phyloP scores from a whole-genome alignment of 208 protist species.

The Vickermania spadyakhi region DNA sequence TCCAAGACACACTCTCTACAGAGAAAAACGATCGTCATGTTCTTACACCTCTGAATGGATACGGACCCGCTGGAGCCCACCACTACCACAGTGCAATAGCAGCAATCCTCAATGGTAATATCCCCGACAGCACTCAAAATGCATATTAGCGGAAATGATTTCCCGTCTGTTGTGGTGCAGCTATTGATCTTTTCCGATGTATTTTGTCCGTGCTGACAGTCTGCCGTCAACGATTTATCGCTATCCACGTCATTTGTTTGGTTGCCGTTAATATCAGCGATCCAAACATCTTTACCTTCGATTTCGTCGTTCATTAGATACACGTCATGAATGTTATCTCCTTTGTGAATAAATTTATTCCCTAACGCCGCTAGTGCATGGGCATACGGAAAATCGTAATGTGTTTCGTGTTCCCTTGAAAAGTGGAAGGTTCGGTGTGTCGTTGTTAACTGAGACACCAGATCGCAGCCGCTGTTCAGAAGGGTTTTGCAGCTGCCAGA shows the following conservation, averaged over 20 bases:
- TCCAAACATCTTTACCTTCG: slow-evolving; percentile 29
- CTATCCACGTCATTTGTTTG: no score
- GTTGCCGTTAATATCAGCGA: slow-evolving; percentile 43
- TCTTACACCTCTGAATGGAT: slow-evolving; percentile 33
- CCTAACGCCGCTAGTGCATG: slow-evolving; percentile 36
- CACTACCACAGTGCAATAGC: slow-evolving; percentile 60
- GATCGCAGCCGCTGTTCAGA: background rate
- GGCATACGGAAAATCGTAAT: slow-evolving; percentile 52
- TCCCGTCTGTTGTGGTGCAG: background rate
- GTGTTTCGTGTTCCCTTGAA: slow-evolving; percentile 8
- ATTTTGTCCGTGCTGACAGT: no score
- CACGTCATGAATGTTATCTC: slow-evolving; percentile 29
- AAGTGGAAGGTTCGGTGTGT: slow-evolving; percentile 8
- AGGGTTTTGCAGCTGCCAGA: background rate
- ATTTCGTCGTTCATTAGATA: slow-evolving; percentile 51
- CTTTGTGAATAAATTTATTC: slow-evolving; percentile 43
- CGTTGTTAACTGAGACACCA: slow-evolving; percentile 1
- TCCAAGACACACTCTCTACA: slow-evolving; percentile 35
- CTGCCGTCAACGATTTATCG: no score
- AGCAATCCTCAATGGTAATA: slow-evolving; percentile 51
- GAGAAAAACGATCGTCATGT: slow-evolving; percentile 40
- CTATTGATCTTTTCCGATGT: background rate
- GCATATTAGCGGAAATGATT: slow-evolving; percentile 44
- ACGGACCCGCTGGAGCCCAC: slow-evolving; percentile 37
- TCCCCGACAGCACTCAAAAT: slow-evolving; percentile 59